These are phyloP conservation scores for Raffaelea ambrosiae DNA, from an alignment of 2,329 filamentous ascomycete genomes.

Conservation along the genomic window DNA sequence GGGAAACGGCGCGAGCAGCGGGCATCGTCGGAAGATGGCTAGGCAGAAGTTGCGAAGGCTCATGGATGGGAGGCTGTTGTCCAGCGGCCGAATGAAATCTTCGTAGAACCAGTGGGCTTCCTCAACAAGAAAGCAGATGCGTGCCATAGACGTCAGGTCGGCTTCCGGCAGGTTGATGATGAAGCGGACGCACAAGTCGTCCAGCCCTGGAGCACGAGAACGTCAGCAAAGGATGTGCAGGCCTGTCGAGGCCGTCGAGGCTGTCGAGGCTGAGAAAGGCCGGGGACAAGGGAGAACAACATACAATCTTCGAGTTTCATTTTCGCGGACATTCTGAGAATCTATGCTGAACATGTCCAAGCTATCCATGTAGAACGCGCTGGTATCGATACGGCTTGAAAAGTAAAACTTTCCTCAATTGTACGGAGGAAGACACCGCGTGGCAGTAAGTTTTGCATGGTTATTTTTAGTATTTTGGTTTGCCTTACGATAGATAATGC, in stretches of 20 bases:
- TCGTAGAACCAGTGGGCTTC: constrained; percentile 99
- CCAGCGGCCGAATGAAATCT: constrained; percentile 90
- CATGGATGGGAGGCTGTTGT: constrained; percentile 78
- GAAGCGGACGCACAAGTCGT: constrained; percentile 96
- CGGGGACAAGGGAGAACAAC: constrained; percentile 16
- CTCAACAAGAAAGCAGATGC: constrained; percentile 97
- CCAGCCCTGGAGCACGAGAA: constrained; percentile 72
- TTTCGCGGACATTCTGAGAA: constrained; percentile 63
- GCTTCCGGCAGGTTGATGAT: constrained; percentile 93
- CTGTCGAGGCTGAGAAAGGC: background rate
- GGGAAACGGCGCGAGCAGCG: constrained; percentile 73
- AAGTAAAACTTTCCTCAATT: no score
- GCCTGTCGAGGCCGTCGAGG: no score
- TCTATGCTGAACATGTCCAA: constrained; percentile 53
- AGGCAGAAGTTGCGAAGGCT: constrained; percentile 78
- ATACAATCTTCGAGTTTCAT: constrained; percentile 87
- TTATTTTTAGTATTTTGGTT: no score
- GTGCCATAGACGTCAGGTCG: constrained; percentile 80
- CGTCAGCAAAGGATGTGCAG: constrained; percentile 2
- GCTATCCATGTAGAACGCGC: no score
- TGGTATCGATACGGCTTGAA: no score
- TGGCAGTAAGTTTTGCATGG: no score
- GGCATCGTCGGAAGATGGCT: constrained; percentile 89
- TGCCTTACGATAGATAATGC: no score
- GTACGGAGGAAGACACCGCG: no score